Base-by-base conservation (phyloP, 176 grass and related monocot species). In the Bolboschoenus planiculmis region DNA sequence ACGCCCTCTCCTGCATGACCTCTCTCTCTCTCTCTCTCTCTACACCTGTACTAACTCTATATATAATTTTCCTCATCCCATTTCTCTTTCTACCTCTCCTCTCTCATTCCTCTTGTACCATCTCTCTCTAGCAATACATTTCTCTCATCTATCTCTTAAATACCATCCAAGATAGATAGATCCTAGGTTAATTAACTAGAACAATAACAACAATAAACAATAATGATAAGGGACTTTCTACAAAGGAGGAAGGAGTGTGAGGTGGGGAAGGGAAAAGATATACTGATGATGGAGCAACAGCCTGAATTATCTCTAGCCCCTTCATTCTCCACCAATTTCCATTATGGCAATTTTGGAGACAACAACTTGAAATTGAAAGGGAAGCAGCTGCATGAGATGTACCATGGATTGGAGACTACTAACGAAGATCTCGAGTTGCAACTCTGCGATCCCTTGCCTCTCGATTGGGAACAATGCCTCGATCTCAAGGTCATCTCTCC, bases 391-490 rank as follows among this genome's bases (percentile, higher is more conserved):
- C 76, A 81, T n/a, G n/a, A n/a, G 30, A 57, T 59, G 27, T 86
- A 81, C 56, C 59, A 75, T 53, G 78, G 64, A 40, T 46, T 13
- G 16, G 36, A 65, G 30, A 59, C 34, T 26, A 65, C 66, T 34
- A 82, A 65, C 35, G 68, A 61, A 53, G 56, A 82, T 47, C 57
- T 86, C 2, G 85, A 86, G 78, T 81, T 86, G 48, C 85, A 86
- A 63, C 85, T 86, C 11, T 81, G 68, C 18, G 85, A 86, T 60
- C 85, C 85, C 47, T 86, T 86, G 85, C 85, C 85, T 34, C 37
- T 86, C 7, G 85, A 86, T 86, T 86, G 78, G 85, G 85, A 86
- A 63, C 85, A 82, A 37, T 86, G 85, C 62, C 85, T 86, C 5
- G 85, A 86, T 81, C 78, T 86, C 51, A 76, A 86, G 67, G 85